phyloP scores from a whole-genome alignment of 2,329 filamentous ascomycete species.

The Bipolaris sorokiniana region DNA sequence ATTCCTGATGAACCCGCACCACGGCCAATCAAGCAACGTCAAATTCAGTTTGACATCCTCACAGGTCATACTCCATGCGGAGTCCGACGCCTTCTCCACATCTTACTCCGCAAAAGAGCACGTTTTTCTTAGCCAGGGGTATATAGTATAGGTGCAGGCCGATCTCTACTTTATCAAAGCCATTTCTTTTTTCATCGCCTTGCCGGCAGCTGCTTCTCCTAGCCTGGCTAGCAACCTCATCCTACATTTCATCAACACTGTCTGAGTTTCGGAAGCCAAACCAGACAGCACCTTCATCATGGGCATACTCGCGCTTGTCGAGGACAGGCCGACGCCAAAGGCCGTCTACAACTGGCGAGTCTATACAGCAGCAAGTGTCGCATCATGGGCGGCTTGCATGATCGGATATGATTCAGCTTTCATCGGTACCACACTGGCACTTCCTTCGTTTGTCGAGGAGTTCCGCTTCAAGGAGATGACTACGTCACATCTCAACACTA shows the following conservation, averaged over 20 bases:
- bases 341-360: slow-evolving; percentile 66
- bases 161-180: slow-evolving; percentile 8
- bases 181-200: slow-evolving; percentile 3
- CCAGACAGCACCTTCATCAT: slow-evolving; percentile 24
- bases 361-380: slow-evolving; percentile 61
- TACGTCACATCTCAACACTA: slow-evolving; percentile 58
- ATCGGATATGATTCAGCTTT: slow-evolving; percentile 74
- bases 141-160: slow-evolving; percentile 13
- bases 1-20: neutral
- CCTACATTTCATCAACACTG: slow-evolving; percentile 1
- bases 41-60: slow-evolving; percentile 1
- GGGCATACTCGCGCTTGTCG: slow-evolving; percentile 45
- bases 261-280: neutral
- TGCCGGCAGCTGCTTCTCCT: neutral
- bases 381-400: slow-evolving; percentile 64
- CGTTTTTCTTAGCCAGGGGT: slow-evolving; percentile 12
- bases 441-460: slow-evolving; percentile 72
- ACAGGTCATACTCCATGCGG: slow-evolving; percentile 21
- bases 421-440: slow-evolving; percentile 74
- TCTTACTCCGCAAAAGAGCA: slow-evolving; percentile 17
- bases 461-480: slow-evolving; percentile 66
- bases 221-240: slow-evolving; percentile 5
- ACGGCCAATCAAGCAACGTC: slow-evolving; percentile 4
- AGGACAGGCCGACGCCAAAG: slow-evolving; percentile 60
- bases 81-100: slow-evolving; percentile 32